Evolutionary conservation across 2,329 filamentous ascomycete species (phyloP), one percentile per base, ranked within the genome.

Genomic region (Pezicula rhizophila): DNA sequence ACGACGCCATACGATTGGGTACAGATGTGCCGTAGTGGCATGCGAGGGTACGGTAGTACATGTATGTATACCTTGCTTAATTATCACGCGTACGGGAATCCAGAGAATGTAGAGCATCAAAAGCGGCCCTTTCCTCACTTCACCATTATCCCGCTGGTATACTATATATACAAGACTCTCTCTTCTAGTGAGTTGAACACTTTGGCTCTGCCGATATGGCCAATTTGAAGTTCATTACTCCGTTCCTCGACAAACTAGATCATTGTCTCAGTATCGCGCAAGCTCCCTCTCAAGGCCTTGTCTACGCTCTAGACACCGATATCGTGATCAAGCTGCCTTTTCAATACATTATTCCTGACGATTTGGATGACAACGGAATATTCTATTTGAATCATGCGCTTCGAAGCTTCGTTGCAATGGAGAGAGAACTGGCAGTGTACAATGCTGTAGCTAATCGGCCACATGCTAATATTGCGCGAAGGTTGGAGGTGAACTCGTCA

Each of bases 331-430:
- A 49, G 47, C 41, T 49, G 47, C 40, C 47, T 49, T 49, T 45
- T 45, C 47, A 49, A 45, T 49, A 49, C 41, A 49, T 45, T 45
- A 49, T 45, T 48, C 40, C 47, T 45, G 42, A 49, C 42, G 34
- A 49, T 31, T 23, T 45, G 45, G 47, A 45, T 49, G 33, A 49
- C 42, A 35, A 49, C 34, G 42, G 31, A 31, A 49, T 45, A 39
- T 49, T 49, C 42, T 49, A 49, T 49, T 14, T 49, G 23, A 45
- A 45, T 40, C 47, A 49, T 40, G 47, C 4, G 31, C 8, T 50
- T 42, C 43, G 40, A 50, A 47, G 48, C 44, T 50, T 50, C 38
- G 48, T 50, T 50, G 44, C 48, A 15, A 50, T 47, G 38, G 48
- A 50, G 31, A 50, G 48, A 47, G 48, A 50, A 39, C 25, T 47